Evolutionary conservation across 2,329 filamentous ascomycete species (phyloP).

Genomic region (Sporothrix schenckii): DNA sequence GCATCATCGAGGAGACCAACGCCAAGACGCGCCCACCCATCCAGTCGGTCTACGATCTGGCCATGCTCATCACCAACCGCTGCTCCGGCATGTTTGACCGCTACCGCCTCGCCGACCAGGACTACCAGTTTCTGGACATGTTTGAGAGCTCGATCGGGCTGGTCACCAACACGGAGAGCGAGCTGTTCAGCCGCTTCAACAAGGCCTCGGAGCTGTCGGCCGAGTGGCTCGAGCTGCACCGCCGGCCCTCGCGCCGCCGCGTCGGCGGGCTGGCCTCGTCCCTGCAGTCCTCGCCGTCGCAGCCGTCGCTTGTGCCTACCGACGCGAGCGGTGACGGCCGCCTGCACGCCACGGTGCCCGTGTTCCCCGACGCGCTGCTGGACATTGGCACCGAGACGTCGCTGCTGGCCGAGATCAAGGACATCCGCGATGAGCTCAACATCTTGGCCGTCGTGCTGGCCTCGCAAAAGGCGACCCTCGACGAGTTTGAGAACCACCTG

Average conservation of each 20-base stretch:
- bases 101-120: slow-evolving; percentile 59
- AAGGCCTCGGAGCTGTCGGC: slow-evolving; percentile 60
- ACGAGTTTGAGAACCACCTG: slow-evolving; percentile 51
- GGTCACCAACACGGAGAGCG: slow-evolving; percentile 57
- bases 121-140: slow-evolving; percentile 68
- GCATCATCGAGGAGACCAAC: slow-evolving; percentile 66
- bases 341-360: slow-evolving; percentile 15
- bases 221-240: slow-evolving; percentile 54
- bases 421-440: slow-evolving; percentile 68
- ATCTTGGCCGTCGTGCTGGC: slow-evolving; percentile 55
- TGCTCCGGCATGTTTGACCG: slow-evolving; percentile 65
- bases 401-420: slow-evolving; percentile 65
- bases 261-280: slow-evolving; percentile 16
- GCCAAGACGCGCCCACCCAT: slow-evolving; percentile 64
- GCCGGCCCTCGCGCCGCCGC: slow-evolving; percentile 8
- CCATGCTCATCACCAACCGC: slow-evolving; percentile 62
- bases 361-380: slow-evolving; percentile 59
- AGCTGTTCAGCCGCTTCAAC: slow-evolving; percentile 64
- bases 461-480: slow-evolving; percentile 32
- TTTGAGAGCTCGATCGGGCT: slow-evolving; percentile 65
- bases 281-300: slow-evolving; percentile 19
- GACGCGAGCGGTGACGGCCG: slow-evolving; percentile 28
- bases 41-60: slow-evolving; percentile 63
- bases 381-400: slow-evolving; percentile 64
- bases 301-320: neutral